Base-by-base conservation (phyloP, 2,329 filamentous ascomycete species). In the Knufia petricola region DNA sequence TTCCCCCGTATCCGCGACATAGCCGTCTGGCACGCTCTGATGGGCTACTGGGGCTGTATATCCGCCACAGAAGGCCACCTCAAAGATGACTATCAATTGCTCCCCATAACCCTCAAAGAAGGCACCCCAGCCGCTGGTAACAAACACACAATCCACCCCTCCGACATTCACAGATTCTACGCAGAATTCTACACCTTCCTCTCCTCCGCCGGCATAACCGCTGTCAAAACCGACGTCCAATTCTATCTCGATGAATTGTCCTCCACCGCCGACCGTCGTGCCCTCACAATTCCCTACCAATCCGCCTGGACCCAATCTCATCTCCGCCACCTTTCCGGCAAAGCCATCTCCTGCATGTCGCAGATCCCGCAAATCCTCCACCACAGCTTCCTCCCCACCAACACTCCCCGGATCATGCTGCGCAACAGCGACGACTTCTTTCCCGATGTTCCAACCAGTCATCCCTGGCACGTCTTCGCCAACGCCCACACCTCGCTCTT, bases 401-500 rank as follows among this genome's bases (percentile, higher is more conserved):
- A 84, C 61, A 80, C 81, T 43, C 85, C 86, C 0, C 72, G 79
- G 0, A 74, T 94, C 20, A 71, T 89, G 0, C 77, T 88, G 15
- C 84, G 92, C 40, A 96, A 94, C 66, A 94, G 86, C 0, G 89
- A 82, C 47, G 70, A 96, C 66, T 98, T 89, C 72, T 95, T 94
- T 64, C 92, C 92, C 0, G 79, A 88, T 38, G 77, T 88, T 3
- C 78, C 82, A 0, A 76, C 79, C 0, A 87, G 84, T 4, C 92
- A 98, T 53, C 79, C 89, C 0, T 98, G 92, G 90, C 92, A 98
- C 64, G 77, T 96, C 30, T 98, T 94, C 73, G 80, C 84, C 54
- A 98, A 96, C 61, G 90, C 90, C 0, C 85, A 95, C 66, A 95
- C 94, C 63, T 75, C 79, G 26, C 72, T 96, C 0, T 71, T 96